Conservation (phyloP, 129 eudicot species). For the Apium graveolens region DNA sequence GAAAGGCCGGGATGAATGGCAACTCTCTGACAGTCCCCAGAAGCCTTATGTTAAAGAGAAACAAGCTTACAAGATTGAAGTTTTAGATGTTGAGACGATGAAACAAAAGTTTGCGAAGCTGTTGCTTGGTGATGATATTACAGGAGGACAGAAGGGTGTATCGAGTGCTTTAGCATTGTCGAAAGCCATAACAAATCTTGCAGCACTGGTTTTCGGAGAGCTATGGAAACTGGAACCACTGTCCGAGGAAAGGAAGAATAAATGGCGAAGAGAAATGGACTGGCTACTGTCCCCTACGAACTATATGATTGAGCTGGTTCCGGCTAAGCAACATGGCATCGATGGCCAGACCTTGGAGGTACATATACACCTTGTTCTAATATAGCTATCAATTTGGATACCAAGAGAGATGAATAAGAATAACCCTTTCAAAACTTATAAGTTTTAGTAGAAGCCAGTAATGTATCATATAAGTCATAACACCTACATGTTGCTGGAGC, state of each 20-base stretch:
- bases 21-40: conserved; percentile 31
- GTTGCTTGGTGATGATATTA: conserved; percentile 79
- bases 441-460: background rate
- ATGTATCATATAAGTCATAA: background rate
- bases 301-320: conserved; percentile 92
- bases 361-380: conserved; percentile 1
- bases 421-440: background rate
- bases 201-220: conserved; percentile 92
- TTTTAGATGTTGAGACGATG: conserved; percentile 54
- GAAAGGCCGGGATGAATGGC: conserved; percentile 49
- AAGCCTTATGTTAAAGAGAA: conserved; percentile 29
- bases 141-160: conserved; percentile 76
- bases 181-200: conserved; percentile 80
- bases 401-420: background rate
- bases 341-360: conserved; percentile 87
- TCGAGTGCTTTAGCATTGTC: conserved; percentile 75
- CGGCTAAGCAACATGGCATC: conserved; percentile 59
- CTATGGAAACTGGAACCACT: conserved; percentile 95
- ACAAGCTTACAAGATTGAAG: conserved; percentile 25
- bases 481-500: conserved; percentile 14
- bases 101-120: conserved; percentile 82
- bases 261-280: conserved; percentile 84
- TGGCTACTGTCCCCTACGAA: conserved; percentile 91
- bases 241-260: conserved; percentile 57
- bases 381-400: background rate